Conservation (phyloP, 345 rosid genomes). For the Hibiscus mutabilis region DNA sequence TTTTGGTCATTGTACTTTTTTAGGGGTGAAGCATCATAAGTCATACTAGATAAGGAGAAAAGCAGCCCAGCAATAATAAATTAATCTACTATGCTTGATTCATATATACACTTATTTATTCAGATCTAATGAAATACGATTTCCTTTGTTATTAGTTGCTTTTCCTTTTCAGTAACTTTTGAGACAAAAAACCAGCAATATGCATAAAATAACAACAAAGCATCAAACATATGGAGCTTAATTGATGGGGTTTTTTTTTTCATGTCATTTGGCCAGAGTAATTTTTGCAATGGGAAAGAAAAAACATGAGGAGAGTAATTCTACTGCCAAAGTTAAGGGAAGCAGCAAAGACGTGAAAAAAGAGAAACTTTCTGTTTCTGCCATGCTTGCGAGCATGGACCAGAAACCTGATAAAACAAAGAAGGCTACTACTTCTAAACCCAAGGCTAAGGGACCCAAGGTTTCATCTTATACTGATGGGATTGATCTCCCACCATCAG, state of each 20-base stretch:
- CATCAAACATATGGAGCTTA: neutral
- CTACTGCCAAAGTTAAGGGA: conserved; percentile 39
- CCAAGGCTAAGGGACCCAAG: neutral
- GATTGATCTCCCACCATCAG: neutral
- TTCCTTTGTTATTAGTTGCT: neutral
- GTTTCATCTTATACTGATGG: neutral
- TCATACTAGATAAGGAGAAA: no score
- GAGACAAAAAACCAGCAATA: neutral
- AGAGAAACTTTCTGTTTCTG: conserved; percentile 53
- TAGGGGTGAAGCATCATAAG: no score
- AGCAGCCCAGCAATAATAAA: no score
- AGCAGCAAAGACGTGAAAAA: conserved; percentile 51
- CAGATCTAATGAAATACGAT: neutral
- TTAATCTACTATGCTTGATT: neutral
- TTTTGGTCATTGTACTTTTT: neutral
- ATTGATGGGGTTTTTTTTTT: neutral
- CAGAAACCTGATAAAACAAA: neutral
- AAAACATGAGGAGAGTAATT: conserved; percentile 49
- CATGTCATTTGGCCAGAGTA: conserved; percentile 16
- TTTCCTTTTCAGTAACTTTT: neutral
- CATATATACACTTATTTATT: neutral
- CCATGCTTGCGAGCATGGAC: neutral
- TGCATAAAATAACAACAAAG: neutral
- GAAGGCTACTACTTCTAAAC: neutral
- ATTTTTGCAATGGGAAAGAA: conserved; percentile 61